Evolutionary conservation across 345 rosid genomes (phyloP).

Genomic region (Ceriops tagal): DNA sequence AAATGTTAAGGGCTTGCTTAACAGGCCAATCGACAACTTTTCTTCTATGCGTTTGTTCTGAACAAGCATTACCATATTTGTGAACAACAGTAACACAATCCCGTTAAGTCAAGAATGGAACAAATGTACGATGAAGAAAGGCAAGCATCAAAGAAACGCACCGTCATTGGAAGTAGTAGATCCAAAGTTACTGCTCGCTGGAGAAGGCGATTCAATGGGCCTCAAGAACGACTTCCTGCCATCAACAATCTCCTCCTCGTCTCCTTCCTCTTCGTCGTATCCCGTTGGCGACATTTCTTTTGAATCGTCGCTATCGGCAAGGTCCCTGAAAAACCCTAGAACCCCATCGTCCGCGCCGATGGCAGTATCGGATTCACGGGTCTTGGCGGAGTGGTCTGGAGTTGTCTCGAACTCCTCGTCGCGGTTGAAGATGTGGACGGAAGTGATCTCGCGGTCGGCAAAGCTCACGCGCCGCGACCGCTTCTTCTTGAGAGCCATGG

Average conservation of each 20-base stretch:
- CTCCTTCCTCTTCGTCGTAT: slow-evolving; percentile 31
- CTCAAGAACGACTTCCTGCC: slow-evolving; percentile 50
- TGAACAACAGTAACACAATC: not conserved
- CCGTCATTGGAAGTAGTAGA: slow-evolving; percentile 81
- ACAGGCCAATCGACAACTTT: not conserved
- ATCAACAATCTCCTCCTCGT: slow-evolving; percentile 11
- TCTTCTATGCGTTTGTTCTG: no score
- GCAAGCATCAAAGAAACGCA: slow-evolving; percentile 12
- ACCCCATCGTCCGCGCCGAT: slow-evolving; percentile 35
- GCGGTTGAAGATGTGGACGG: slow-evolving; percentile 82
- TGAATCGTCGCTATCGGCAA: slow-evolving; percentile 56
- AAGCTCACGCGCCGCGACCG: slow-evolving; percentile 94
- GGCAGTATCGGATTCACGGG: slow-evolving; percentile 19
- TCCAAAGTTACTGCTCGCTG: slow-evolving; percentile 63
- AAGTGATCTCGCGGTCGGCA: slow-evolving; percentile 88
- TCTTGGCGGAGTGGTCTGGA: slow-evolving; percentile 35
- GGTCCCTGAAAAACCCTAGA: slow-evolving; percentile 49
- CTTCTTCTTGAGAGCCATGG: slow-evolving; percentile 55
- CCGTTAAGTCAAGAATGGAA: not conserved
- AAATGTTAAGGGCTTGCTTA: not conserved
- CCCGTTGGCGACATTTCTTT: slow-evolving; percentile 26
- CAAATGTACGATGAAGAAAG: not conserved
- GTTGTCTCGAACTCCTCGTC: slow-evolving; percentile 89
- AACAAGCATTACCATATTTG: not conserved
- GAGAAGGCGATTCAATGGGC: slow-evolving; percentile 68